Evolutionary conservation across 176 grass and related monocot genomes (phyloP).

Genomic region (Eremochloa ophiuroides): DNA sequence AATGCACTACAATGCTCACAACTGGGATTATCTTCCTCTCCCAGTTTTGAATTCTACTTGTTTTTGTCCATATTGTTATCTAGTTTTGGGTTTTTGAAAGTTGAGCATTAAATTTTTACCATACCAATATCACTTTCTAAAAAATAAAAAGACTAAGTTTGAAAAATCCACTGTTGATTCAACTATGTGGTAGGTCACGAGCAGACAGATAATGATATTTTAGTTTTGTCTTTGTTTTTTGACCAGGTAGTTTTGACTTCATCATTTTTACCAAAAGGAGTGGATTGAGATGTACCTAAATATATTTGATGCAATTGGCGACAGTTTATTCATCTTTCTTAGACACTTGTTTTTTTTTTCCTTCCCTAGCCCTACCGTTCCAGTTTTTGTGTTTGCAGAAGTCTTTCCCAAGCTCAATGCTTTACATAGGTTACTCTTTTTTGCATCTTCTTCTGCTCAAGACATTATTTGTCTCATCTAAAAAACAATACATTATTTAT

Average conservation of each 20-base stretch:
- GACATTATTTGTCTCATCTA: neutral
- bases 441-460: neutral
- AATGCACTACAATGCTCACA: neutral
- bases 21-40: neutral
- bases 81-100: neutral
- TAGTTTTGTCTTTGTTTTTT: neutral
- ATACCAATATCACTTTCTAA: neutral
- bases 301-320: neutral
- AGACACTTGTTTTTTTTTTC: neutral
- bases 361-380: neutral
- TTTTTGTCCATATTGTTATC: neutral
- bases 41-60: neutral
- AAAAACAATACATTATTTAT: neutral
- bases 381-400: conserved; percentile 3
- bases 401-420: neutral
- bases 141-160: neutral
- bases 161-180: neutral
- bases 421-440: neutral
- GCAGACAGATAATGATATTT: neutral
- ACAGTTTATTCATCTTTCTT: neutral
- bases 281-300: neutral
- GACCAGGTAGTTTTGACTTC: neutral
- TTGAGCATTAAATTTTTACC: neutral
- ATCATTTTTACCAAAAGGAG: neutral
- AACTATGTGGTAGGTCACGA: neutral